These are phyloP conservation scores for Cutaneotrichosporon cutaneum DNA, from an alignment of 1,284 basidiomycete genomes.

Conservation along the genomic window DNA sequence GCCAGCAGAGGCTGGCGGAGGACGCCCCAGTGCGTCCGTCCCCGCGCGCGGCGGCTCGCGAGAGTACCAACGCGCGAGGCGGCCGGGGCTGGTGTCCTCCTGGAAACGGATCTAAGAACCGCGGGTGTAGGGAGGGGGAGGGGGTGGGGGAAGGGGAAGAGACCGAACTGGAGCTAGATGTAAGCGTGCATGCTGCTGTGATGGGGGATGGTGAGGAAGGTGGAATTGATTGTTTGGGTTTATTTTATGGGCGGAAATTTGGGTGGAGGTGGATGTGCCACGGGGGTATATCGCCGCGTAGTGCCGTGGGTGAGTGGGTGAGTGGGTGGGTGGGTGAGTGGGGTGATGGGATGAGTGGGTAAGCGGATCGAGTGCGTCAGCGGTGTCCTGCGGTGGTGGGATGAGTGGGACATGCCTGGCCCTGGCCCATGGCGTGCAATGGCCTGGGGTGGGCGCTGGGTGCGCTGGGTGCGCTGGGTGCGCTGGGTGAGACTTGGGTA, in stretches of 20 bases:
- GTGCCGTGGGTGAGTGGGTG: background rate
- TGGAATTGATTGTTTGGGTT: background rate
- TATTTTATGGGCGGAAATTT: background rate
- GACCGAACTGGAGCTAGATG: conserved; percentile 6
- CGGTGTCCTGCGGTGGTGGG: background rate
- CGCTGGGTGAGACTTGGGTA: too few relatives aligned
- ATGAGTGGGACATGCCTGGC: background rate
- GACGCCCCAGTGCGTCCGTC: conserved; percentile 27
- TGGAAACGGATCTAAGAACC: conserved; percentile 54
- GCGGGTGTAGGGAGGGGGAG: conserved; percentile 34
- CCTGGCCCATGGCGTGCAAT: too few relatives aligned
- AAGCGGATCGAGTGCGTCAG: too few relatives aligned
- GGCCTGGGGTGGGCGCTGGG: too few relatives aligned
- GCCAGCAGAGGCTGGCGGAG: conserved; percentile 51
- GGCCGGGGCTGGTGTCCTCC: conserved; percentile 36
- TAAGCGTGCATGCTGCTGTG: conserved; percentile 20
- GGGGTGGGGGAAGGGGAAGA: conserved; percentile 16
- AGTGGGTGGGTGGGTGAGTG: background rate
- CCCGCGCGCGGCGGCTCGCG: background rate
- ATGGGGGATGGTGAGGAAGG: conserved; percentile 6
- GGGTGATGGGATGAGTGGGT: background rate
- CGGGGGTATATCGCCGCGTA: background rate
- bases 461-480: too few relatives aligned
- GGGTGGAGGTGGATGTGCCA: background rate
- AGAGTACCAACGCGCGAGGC: conserved; percentile 14